Base-by-base conservation (phyloP, 306 rosid species). In the Cicer judaicum region DNA sequence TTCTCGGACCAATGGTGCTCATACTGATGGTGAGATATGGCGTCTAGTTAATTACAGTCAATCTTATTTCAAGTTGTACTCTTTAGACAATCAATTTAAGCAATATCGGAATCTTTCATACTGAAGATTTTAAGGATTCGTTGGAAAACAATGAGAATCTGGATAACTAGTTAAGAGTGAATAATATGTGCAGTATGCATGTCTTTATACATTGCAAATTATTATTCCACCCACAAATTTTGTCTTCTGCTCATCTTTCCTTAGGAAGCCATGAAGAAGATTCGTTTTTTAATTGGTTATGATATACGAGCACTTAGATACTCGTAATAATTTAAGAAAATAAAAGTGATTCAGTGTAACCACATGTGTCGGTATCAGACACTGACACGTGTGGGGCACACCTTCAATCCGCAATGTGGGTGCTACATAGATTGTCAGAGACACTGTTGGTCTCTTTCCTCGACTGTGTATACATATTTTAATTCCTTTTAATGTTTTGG, bases 1-100 rank as follows among this genome's bases (percentile, higher is more conserved):
- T 74, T 81, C 96, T 34, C 88, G 87, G 54, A 77, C 87, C 80
- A 83, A 83, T 13, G 72, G 67, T 74, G 79, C 77, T 54, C 78
- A 70, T 79, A 50, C 57, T 82, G 83, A 46, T 73, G 89, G 87
- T 67, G 78, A 85, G 89, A 87, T 81, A 53, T 74, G 79, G 64
- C 41, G 68, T 72, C 56, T 82, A 76, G 88, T 90, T 87, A 53
- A 64, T 74, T 47, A 18, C 78, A 39, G 21, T 47, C 70, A 44
- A 76, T 60, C 55, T 77, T 76, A 61, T 74, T 59, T 44, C 65
- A 49, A 50, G 55, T 36, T 55, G 24, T 46, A 36, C 16, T 48
- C 19, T 62, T 43, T 8, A 47, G 41, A 59, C 52, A 41, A 10
- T 64, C 77, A 44, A 50, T 29, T 29, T 3, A 29, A 29, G 36